Percentiles rank a stretch among this genome's conserved stretches.
These are phyloP conservation scores for Coemansia reversa DNA, from an alignment of 192 early-diverging fungal species.

Conservation along the genomic window DNA sequence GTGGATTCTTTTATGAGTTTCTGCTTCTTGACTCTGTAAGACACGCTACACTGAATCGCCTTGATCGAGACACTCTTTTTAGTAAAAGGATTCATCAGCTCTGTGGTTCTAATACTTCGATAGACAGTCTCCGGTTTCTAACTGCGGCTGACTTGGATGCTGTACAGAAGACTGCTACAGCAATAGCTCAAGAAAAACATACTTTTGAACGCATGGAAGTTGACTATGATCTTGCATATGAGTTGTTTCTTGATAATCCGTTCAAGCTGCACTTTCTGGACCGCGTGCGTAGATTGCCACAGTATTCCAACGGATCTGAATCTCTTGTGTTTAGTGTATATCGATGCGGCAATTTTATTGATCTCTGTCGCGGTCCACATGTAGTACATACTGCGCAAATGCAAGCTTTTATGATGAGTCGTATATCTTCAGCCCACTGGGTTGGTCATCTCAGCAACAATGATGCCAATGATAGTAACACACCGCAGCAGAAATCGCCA, in stretches of 20 bases:
- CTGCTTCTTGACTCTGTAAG: constrained; percentile 52
- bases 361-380: constrained; percentile 78
- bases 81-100: constrained; percentile 30
- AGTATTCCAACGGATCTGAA: background rate
- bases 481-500: constrained; percentile 45
- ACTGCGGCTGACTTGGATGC: constrained; percentile 55
- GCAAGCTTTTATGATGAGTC: constrained; percentile 55
- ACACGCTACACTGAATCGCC: constrained; percentile 11
- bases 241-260: constrained; percentile 70
- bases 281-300: constrained; percentile 9
- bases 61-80: constrained; percentile 11
- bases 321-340: constrained; percentile 61
- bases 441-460: constrained; percentile 26
- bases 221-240: constrained; percentile 56
- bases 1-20: constrained; percentile 81
- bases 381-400: constrained; percentile 66
- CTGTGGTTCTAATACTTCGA: constrained; percentile 12
- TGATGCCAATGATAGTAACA: background rate
- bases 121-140: constrained; percentile 44
- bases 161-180: constrained; percentile 55
- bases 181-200: constrained; percentile 56
- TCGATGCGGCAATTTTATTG: constrained; percentile 69
- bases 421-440: constrained; percentile 66
- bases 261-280: constrained; percentile 72
- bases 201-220: constrained; percentile 68